Conservation (phyloP, 306 rosid species). For the Quercus parvula region DNA sequence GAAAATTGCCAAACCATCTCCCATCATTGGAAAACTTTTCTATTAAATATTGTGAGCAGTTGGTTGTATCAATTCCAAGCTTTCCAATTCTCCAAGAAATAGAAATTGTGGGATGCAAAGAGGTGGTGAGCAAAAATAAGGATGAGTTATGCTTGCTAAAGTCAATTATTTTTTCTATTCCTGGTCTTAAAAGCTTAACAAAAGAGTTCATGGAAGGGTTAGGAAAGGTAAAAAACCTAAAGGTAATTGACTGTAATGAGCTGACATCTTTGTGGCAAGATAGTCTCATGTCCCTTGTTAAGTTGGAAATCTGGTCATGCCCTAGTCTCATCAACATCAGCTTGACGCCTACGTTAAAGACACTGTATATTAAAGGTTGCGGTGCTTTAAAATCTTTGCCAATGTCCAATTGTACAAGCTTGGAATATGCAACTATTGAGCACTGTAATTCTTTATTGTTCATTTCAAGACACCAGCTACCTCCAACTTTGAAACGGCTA, state of each 20-base stretch:
- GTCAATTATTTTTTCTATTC: neutral
- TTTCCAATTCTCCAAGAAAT: too few relatives aligned
- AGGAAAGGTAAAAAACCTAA: neutral
- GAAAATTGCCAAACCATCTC: too few relatives aligned
- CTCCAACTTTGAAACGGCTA: slow-evolving; percentile 1
- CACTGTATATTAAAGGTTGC: neutral
- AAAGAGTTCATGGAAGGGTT: neutral
- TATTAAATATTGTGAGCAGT: too few relatives aligned
- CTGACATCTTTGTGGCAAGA: neutral
- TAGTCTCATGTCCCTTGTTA: too few relatives aligned
- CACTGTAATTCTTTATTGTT: neutral
- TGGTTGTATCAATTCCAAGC: too few relatives aligned
- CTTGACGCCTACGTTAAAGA: too few relatives aligned
- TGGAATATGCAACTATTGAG: neutral
- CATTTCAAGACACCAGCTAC: neutral
- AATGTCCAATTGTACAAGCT: neutral
- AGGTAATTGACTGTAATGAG: neutral
- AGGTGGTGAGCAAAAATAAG: too few relatives aligned
- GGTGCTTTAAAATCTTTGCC: neutral
- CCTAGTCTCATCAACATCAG: too few relatives aligned
- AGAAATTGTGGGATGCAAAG: too few relatives aligned
- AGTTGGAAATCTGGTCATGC: too few relatives aligned
- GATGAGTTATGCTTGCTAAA: neutral
- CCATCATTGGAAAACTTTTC: too few relatives aligned
- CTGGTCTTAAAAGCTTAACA: neutral